Base-by-base conservation (phyloP, 225 moss, liverwort and hornwort genomes). In the Sphagnum contortum region DNA sequence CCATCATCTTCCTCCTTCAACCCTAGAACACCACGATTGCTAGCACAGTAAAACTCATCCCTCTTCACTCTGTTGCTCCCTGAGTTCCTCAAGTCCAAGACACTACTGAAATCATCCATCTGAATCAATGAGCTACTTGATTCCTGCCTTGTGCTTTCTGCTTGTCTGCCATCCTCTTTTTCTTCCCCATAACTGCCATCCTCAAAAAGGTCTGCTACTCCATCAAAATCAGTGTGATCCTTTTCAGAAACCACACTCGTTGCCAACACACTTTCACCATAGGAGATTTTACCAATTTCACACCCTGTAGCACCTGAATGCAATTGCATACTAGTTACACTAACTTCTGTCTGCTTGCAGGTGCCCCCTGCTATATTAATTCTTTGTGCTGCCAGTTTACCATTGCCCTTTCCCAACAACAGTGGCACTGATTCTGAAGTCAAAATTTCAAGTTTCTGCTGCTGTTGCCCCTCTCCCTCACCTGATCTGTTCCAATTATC, bases 201-300 rank as follows among this genome's bases (percentile, higher is more conserved):
- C 49, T 73, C 85, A 61, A 94, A 94, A 4, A 94, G 87, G 14
- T 77, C 70, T 10, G 76, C 76, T 14, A 91, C 61, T 68, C 81
- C 81, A 29, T 29, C 29, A 55, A 57, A 84, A 53, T 70, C 88
- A 47, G 63, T 80, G 57, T 86, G 80, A 7, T 76, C 71, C 9
- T 70, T 61, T 64, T 80, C 75, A 55, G 64, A 65, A 11, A 8
- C 57, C 13, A 47, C 63, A 62, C 45, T 13, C 10, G 45, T 46
- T 12, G 12, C 66, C 66, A 59, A 14, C 48, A n/a, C 49, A 29
- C 49, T 58, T 67, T 58, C 48, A 9, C 14, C 8, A 4, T 59
- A 49, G n/a, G 46, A 4, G 12, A 6, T 55, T 50, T 9, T 58
- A 48, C 50, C 4, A 12, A 64, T 50, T 44, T 50, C 50, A 51